A percentile compares a stretch with the other conserved stretches of the same genome.
Conservation (phyloP, 257 asterid genomes). For the Rubia yunnanensis region DNA sequence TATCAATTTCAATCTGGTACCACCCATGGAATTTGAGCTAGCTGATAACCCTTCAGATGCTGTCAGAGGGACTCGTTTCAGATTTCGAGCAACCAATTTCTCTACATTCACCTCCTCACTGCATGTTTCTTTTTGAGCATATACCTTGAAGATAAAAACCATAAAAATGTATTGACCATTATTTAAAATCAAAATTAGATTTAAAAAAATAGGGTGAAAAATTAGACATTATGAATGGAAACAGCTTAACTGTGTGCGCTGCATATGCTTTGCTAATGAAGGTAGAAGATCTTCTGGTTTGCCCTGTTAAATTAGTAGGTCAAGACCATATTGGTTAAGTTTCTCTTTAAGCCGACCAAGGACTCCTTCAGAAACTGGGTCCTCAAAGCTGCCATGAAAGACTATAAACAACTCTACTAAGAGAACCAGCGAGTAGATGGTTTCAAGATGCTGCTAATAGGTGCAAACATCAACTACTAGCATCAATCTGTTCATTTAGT, state of each 20-base stretch:
- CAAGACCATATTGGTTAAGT: constrained; percentile 56
- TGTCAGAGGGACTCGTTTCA: constrained; percentile 21
- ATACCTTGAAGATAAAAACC: constrained; percentile 43
- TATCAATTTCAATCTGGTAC: constrained; percentile 45
- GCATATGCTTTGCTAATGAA: constrained; percentile 55
- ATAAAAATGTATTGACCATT: constrained; percentile 5
- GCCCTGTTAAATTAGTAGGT: constrained; percentile 72
- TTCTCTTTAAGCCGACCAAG: constrained; percentile 60
- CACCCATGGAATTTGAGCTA: constrained; percentile 16
- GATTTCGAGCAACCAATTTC: constrained; percentile 43
- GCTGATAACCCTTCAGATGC: constrained; percentile 24
- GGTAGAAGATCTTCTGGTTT: constrained; percentile 87
- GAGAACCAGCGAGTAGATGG: neutral
- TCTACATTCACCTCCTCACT: constrained; percentile 85
- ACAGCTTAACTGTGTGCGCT: constrained; percentile 67
- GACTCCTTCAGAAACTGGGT: constrained; percentile 70
- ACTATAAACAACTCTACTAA: neutral
- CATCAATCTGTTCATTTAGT: neutral
- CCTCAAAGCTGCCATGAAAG: constrained; percentile 62
- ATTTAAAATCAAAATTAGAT: neutral
- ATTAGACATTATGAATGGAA: constrained; percentile 8
- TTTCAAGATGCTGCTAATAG: neutral
- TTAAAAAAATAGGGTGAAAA: constrained; percentile 3
- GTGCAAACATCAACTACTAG: neutral
- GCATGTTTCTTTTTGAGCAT: constrained; percentile 95